A percentile compares a stretch with the other conserved stretches of the same genome.
phyloP scores from a whole-genome alignment of 148 eudicot species.

The Polygonum maritimum region DNA sequence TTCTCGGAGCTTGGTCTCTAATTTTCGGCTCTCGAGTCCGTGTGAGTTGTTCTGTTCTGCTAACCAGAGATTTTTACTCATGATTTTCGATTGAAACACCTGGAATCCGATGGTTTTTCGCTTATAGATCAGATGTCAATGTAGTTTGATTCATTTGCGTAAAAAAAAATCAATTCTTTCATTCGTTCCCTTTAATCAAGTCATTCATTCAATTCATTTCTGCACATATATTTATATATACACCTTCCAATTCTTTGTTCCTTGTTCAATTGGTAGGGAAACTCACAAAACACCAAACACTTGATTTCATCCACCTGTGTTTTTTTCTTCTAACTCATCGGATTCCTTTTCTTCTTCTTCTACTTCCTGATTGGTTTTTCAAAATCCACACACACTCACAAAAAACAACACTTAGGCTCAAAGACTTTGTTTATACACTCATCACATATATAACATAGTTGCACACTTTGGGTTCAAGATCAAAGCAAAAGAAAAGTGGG shows the following conservation, averaged over 20 bases:
- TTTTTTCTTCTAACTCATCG: slow-evolving; percentile 36
- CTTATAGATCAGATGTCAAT: slow-evolving; percentile 5
- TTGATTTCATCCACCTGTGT: background rate
- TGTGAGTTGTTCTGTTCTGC: slow-evolving; percentile 10
- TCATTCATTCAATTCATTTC: slow-evolving; percentile 14
- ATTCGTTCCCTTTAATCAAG: background rate
- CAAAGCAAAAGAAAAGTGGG: slow-evolving; percentile 5
- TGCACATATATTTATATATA: slow-evolving; percentile 12
- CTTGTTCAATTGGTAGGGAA: background rate
- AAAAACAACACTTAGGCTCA: slow-evolving; percentile 19
- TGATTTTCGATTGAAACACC: slow-evolving; percentile 32
- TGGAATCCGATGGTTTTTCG: slow-evolving; percentile 61
- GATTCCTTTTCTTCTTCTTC: slow-evolving; percentile 44
- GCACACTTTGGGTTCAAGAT: slow-evolving; percentile 7
- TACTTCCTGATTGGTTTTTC: slow-evolving; percentile 16
- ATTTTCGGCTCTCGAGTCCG: background rate
- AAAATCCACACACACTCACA: slow-evolving; percentile 38
- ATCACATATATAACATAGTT: slow-evolving; percentile 16
- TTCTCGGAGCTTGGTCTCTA: background rate
- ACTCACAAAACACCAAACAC: slow-evolving; percentile 2
- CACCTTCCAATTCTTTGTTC: background rate
- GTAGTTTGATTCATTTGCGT: slow-evolving; percentile 1
- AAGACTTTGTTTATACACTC: slow-evolving; percentile 14
- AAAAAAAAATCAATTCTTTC: background rate
- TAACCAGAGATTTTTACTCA: slow-evolving; percentile 16